phyloP scores from a whole-genome alignment of 2,329 filamentous ascomycete species.

The Calonectria hongkongensis region DNA sequence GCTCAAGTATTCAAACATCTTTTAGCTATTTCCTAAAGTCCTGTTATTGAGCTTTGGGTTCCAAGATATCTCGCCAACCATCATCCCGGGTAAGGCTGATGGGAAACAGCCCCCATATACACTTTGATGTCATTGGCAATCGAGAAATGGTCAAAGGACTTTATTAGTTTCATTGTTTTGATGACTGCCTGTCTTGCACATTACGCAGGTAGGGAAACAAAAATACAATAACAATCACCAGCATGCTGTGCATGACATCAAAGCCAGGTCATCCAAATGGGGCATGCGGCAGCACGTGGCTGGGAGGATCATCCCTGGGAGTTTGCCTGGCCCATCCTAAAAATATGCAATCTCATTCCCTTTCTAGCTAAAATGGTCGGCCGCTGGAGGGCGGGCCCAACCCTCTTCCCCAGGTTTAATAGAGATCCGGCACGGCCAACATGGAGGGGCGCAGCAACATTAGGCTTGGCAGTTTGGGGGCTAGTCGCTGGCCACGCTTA shows the following conservation, averaged over 20 bases:
- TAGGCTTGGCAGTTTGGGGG: constrained; percentile 17
- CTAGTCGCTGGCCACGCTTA: constrained; percentile 39
- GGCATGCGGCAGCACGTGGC: constrained; percentile 30
- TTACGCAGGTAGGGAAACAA: not conserved
- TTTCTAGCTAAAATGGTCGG: constrained; percentile 15
- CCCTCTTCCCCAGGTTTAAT: constrained; percentile 34
- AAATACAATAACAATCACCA: not conserved
- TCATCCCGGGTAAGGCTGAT: not conserved
- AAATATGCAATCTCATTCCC: constrained; percentile 28
- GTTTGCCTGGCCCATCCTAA: constrained; percentile 19
- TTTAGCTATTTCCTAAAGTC: not conserved
- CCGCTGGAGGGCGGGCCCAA: constrained; percentile 23
- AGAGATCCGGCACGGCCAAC: constrained; percentile 22
- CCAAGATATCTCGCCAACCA: not conserved
- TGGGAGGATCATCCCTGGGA: constrained; percentile 23
- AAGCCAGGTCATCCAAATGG: not conserved
- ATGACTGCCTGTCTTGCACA: not conserved
- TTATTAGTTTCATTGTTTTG: not conserved
- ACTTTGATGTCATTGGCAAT: not conserved
- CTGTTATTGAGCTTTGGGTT: not conserved
- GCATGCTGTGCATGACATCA: not conserved
- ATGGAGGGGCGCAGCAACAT: constrained; percentile 29
- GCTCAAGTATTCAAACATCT: not conserved
- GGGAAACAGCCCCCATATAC: not conserved
- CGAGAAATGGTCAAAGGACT: not conserved